phyloP scores from a whole-genome alignment of 768 basidiomycete genomes.

The Leccinum subgranulosum region DNA sequence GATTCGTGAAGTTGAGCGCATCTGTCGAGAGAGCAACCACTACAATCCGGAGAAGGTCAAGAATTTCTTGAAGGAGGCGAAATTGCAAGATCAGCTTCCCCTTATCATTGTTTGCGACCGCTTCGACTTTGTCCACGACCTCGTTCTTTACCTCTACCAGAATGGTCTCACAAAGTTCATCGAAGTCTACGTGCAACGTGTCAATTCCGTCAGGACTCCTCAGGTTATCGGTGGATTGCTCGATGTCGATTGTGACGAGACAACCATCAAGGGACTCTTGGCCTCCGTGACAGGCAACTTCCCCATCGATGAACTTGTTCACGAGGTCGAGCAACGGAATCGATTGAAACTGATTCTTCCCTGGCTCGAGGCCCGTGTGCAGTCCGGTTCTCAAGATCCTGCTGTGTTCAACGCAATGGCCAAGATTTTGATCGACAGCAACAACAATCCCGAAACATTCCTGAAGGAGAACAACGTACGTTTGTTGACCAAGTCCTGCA shows the following conservation, averaged over 20 bases:
- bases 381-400: constrained; percentile 90
- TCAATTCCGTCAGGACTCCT: constrained; percentile 95
- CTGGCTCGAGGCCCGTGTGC: constrained; percentile 93
- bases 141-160: constrained; percentile 97
- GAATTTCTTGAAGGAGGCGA: constrained; percentile 99
- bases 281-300: constrained; percentile 95
- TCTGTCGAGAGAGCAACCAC: constrained; percentile 94
- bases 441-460: constrained; percentile 97
- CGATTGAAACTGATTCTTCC: constrained; percentile 95
- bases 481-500: constrained; percentile 4
- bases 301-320: constrained; percentile 96
- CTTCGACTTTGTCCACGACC: constrained; percentile 99
- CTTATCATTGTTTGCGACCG: constrained; percentile 99
- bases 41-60: constrained; percentile 99
- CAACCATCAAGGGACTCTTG: constrained; percentile 90
- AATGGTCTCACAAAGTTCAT: constrained; percentile 96
- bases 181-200: constrained; percentile 99
- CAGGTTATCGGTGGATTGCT: constrained; percentile 95
- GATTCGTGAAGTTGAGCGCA: constrained; percentile 98
- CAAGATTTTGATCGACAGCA: constrained; percentile 98
- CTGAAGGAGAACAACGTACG: constrained; percentile 97
- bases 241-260: constrained; percentile 98
- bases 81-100: constrained; percentile 92
- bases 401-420: constrained; percentile 96
- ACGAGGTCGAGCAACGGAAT: constrained; percentile 96